A percentile compares a stretch with the other conserved stretches of the same genome.
Evolutionary conservation across 345 rosid species (phyloP).

Genomic region (Arabis alpina): DNA sequence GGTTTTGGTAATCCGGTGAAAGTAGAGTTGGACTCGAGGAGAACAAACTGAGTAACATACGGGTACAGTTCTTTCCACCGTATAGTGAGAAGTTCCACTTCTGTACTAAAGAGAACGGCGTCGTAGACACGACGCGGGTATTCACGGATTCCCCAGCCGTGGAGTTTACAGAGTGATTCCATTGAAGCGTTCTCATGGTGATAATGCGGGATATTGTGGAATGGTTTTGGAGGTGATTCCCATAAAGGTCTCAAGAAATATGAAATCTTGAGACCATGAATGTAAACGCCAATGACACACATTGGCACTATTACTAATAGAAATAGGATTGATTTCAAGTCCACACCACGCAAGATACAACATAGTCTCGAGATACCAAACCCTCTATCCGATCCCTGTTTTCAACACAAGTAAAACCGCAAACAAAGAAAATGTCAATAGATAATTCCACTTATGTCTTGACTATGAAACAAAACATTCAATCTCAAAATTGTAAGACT

Average conservation of each 20-base stretch:
- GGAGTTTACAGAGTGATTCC: conserved; percentile 81
- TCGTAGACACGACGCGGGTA: conserved; percentile 86
- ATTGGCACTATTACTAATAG: conserved; percentile 73
- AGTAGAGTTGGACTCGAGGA: conserved; percentile 81
- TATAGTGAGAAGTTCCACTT: conserved; percentile 68
- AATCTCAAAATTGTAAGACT: not conserved
- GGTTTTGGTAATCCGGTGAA: conserved; percentile 74
- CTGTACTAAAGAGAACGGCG: conserved; percentile 83
- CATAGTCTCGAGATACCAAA: conserved; percentile 86
- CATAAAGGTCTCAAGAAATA: conserved; percentile 82
- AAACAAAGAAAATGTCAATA: conserved; percentile 6
- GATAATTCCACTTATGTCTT: conserved; percentile 2
- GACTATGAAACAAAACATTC: not conserved
- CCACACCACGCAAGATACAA: conserved; percentile 85
- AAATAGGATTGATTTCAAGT: conserved; percentile 67
- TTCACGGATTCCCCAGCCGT: conserved; percentile 86
- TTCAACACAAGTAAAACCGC: not conserved
- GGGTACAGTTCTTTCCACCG: conserved; percentile 88
- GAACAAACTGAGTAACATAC: conserved; percentile 74
- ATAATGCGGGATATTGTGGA: conserved; percentile 76
- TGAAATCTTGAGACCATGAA: conserved; percentile 81
- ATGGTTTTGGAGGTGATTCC: conserved; percentile 88
- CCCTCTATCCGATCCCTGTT: conserved; percentile 77
- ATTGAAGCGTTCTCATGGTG: conserved; percentile 81
- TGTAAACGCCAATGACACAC: conserved; percentile 56